Evolutionary conservation across 768 basidiomycete genomes (phyloP), one percentile per base, ranked within the genome.

Genomic region (Lactarius akahatsu): DNA sequence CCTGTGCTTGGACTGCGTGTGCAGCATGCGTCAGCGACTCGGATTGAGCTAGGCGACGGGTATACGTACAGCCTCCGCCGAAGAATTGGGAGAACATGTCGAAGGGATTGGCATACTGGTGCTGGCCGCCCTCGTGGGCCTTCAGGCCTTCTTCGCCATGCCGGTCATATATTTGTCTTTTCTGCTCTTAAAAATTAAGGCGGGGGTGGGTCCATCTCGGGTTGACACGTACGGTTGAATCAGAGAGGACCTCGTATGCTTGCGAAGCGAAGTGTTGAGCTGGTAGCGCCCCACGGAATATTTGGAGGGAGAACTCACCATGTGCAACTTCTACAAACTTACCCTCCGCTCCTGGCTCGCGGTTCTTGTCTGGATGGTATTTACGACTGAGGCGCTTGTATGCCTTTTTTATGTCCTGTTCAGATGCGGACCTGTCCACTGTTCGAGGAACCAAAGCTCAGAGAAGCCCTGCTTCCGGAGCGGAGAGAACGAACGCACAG

Each of bases 171-270:
- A 96, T 92, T 79, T 86, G 83, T 36, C 92, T 88, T 89, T 94
- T 96, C 91, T 96, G 74, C 32, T 54, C 32, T n/a, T 38, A n/a
- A 5, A 15, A n/a, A 43, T 11, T 47, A 65, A 59, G 3, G 10
- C 20, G 32, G 16, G 34, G 15, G 36, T 38, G 50, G 6, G 30
- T 61, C 20, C 40, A 15, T 23, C 45, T 60, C 10, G n/a, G 30
- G 52, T 15, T 57, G 6, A 15, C 32, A 71, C 86, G 71, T 70
- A 94, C 93, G 70, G 86, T 86, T 1, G 84, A 61, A 74, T 98
- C 94, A 8, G 94, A 95, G 34, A 99, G 82, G n/a, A 96, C 85
- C 77, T 98, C 96, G 71, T 98, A 99, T 9, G 96, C 97, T 89
- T 16, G 66, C 26, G 36, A 68, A 54, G 60, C 61, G 23, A 57